Conservation (phyloP, 306 rosid genomes). For the Gynostemma pentaphyllum region DNA sequence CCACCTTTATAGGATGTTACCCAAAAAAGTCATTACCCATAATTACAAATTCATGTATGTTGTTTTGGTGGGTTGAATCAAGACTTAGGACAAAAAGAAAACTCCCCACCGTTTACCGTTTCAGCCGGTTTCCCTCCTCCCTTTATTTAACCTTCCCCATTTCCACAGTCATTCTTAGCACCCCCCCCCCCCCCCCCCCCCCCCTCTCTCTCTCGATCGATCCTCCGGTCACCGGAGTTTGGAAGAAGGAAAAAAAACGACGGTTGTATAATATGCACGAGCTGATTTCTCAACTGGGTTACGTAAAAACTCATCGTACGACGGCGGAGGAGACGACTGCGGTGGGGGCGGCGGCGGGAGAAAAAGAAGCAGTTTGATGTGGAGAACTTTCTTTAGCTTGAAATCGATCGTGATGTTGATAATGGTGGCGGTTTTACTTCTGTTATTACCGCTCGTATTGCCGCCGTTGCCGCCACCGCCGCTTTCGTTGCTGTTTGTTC, state of each 20-base stretch:
- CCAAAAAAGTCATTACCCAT: constrained; percentile 3
- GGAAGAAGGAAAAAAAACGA: neutral
- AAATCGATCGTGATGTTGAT: constrained; percentile 28
- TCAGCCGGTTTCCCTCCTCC: neutral
- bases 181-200: neutral
- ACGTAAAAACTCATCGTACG: neutral
- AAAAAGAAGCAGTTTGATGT: neutral
- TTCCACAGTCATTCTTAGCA: neutral
- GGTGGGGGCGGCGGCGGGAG: neutral
- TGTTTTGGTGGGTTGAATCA: constrained; percentile 8
- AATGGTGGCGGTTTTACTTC: constrained; percentile 28
- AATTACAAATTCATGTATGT: constrained; percentile 12
- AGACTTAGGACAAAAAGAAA: constrained; percentile 7
- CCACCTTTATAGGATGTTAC: constrained; percentile 5
- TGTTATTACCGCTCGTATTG: constrained; percentile 46
- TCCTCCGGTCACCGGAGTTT: neutral
- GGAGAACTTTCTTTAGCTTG: constrained; percentile 11
- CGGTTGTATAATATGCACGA: constrained; percentile 21
- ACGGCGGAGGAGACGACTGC: neutral
- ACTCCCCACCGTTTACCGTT: neutral
- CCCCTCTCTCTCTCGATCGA: neutral
- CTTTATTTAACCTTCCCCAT: neutral
- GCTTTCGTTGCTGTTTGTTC: constrained; percentile 33
- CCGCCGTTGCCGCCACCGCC: constrained; percentile 88
- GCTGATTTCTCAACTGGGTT: neutral